Conservation (phyloP, 2,329 filamentous ascomycete species). For the Magnaporthiopsis rhizophila region DNA sequence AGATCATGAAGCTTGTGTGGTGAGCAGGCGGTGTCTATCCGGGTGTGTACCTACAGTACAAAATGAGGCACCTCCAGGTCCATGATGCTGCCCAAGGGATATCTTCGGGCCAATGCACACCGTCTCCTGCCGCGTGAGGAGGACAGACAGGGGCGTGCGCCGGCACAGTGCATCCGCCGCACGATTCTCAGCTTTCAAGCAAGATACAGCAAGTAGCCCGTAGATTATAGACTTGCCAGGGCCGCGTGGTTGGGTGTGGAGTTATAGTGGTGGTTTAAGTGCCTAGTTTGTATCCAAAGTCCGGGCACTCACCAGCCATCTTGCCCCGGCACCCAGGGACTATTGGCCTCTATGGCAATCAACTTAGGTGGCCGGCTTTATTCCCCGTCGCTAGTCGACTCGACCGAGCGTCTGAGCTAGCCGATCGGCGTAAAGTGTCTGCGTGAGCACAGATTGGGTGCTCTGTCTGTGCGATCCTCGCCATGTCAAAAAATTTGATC, state of each 20-base stretch:
- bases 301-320: background rate
- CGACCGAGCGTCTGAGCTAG: background rate
- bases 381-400: background rate
- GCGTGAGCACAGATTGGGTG: background rate
- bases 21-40: background rate
- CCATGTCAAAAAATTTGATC: background rate
- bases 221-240: background rate
- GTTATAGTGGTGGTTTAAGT: background rate
- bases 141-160: background rate
- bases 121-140: too few species aligned
- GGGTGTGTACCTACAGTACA: too few species aligned
- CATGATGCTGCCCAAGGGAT: too few species aligned
- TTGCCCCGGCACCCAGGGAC: too few species aligned
- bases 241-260: background rate
- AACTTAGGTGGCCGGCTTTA: background rate
- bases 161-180: background rate
- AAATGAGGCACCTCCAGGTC: too few species aligned
- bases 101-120: too few species aligned
- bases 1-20: background rate
- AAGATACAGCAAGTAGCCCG: background rate
- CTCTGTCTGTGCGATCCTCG: background rate
- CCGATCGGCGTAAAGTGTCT: too few species aligned
- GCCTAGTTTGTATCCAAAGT: background rate
- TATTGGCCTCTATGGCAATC: background rate
- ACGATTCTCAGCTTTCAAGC: background rate